Base-by-base conservation (phyloP, 345 rosid genomes). In the Cochlearia excelsa region DNA sequence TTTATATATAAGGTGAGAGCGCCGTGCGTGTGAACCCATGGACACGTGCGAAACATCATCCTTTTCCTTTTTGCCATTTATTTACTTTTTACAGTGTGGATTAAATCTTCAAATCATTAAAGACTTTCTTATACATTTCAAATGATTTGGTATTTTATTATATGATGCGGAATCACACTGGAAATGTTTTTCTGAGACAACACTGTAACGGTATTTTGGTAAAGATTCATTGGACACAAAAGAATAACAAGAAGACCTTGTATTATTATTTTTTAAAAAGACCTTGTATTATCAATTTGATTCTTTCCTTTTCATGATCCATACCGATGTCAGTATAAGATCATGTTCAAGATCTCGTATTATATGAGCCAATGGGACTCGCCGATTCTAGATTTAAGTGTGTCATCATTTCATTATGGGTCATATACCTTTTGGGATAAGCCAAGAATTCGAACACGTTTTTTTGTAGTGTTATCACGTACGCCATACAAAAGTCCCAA, bases 361-460 rank as follows among this genome's bases (percentile, higher is more conserved):
- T 40, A 46, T n/a, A 30, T 16, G 23, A 16, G 23, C 23, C 23
- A 16, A 16, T 16, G 23, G 28, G 43, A 26, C 9, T 39, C 30
- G 35, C 9, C 6, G 16, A 48, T 40, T 40, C 31, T 49, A 51
- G 51, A 66, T 50, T 61, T 57, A 45, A 34, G 54, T 1, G 39
- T 51, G 9, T 26, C 49, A 33, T 37, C 8, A 28, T 62, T 40
- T 43, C 9, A 42, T 41, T 26, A 61, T 51, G 62, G 67, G 73
- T 61, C 68, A 61, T 62, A 48, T 69, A 61, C 46, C 68, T 69
- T 61, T 61, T 69, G 57, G 68, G 47, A 69, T 34, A 41, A 48
- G 33, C 57, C 63, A 69, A 61, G 52, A 48, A 55, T 49, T 68
- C 41, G 5, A 60, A 39, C 53, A 50, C 41, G 16, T 8, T 29